Evolutionary conservation across 331 rosid species (phyloP), one percentile per base, ranked within the genome.

Genomic region (Prunus yedoensis): DNA sequence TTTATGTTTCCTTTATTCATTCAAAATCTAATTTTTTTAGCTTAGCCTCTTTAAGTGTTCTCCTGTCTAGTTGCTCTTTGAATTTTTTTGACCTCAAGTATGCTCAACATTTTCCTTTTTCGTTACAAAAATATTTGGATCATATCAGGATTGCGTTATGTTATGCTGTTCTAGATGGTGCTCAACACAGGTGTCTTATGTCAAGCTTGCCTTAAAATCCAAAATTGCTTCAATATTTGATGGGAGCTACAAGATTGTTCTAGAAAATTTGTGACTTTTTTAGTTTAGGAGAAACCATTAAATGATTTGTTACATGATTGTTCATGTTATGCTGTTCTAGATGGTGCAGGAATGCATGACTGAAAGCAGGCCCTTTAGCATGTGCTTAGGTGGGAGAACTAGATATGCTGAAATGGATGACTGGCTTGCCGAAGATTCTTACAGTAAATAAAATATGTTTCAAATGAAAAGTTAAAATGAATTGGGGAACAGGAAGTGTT

Each of bases 1-100:
- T 3, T 38, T 32, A 30, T 62, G 25, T 41, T 80, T 62, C 76
- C 68, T 62, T 53, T 41, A 25, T 67, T 61, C 66, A 80, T 70
- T 70, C 20, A 49, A 65, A 45, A 56, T 53, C 47, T 28, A 50
- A 79, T 10, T 3, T 8, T 63, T 63, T 62, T 73, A 41, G 28
- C 25, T n/a, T 25, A 54, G 70, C 66, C 28, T 23, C 72, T 46
- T 69, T 16, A 68, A 32, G 47, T 51, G 27, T 52, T 59, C 25
- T 13, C 20, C 63, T 70, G 50, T 71, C 52, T 53, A 8, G 47
- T 53, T 45, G 35, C 32, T 5, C 25, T 64, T 71, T 20, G 13
- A n/a, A 1, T 20, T 12, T 53, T 52, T 47, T 21, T 53, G 0
- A 3, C 41, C 47, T 14, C 65, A n/a, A 54, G 74, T 50, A 27